Evolutionary conservation across 1,284 basidiomycete species (phyloP).

Genomic region (Crepidotus sp.): DNA sequence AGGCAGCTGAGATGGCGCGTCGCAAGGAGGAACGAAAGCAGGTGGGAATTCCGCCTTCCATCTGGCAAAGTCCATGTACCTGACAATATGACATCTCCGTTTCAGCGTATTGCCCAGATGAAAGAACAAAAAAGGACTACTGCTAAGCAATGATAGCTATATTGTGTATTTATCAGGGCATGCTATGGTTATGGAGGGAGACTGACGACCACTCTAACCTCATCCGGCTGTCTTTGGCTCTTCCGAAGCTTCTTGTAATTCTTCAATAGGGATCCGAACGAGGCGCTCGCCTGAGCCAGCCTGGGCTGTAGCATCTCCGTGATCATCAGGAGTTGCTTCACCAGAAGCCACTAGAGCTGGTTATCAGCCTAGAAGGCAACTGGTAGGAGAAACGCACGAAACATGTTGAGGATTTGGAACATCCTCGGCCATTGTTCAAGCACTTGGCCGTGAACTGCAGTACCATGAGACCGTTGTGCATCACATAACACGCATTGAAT

Average conservation of each 20-base stretch:
- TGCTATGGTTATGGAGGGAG: background rate
- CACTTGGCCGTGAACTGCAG: conserved; percentile 62
- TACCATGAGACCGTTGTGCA: conserved; percentile 1
- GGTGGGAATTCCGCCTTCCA: conserved; percentile 32
- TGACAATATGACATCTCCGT: too few relatives aligned
- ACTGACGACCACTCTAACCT: background rate
- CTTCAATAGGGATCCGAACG: conserved; percentile 59
- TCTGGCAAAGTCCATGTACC: background rate
- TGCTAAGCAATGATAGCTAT: conserved; percentile 13
- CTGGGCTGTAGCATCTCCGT: conserved; percentile 9
- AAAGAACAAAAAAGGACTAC: conserved; percentile 60
- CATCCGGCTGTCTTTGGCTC: conserved; percentile 15
- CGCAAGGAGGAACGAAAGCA: conserved; percentile 83
- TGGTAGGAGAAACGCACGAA: conserved; percentile 37
- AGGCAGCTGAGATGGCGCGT: conserved; percentile 80
- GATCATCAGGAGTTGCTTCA: conserved; percentile 24
- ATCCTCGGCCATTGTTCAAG: conserved; percentile 74
- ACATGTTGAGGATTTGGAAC: conserved; percentile 65
- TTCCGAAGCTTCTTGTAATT: conserved; percentile 30
- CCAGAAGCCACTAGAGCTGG: conserved; percentile 35
- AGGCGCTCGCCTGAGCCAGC: conserved; percentile 32
- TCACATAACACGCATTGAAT: conserved; percentile 2
- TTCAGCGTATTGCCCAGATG: conserved; percentile 56
- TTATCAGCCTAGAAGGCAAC: background rate
- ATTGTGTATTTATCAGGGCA: conserved; percentile 4